Evolutionary conservation across 225 moss, liverwort and hornwort species (phyloP).

Genomic region (Bryum argenteum): DNA sequence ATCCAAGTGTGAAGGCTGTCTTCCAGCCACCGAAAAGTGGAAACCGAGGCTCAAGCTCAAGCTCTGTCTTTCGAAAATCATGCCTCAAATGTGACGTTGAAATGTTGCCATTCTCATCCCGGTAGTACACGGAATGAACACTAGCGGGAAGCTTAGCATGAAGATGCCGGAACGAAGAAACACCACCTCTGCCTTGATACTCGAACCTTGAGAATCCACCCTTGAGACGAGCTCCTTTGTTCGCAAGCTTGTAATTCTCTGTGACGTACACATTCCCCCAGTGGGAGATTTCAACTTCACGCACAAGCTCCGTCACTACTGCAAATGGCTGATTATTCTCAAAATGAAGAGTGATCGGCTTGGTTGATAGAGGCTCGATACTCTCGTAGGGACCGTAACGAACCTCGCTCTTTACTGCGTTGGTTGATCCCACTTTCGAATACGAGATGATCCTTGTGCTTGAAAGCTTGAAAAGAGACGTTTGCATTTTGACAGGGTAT

Average conservation of each 20-base stretch:
- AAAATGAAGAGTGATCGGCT: conserved; percentile 69
- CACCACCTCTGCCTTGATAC: conserved; percentile 78
- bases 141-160: conserved; percentile 72
- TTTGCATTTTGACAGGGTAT: conserved; percentile 70
- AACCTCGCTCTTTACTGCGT: conserved; percentile 60
- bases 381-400: conserved; percentile 85
- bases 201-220: conserved; percentile 91
- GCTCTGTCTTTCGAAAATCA: conserved; percentile 72
- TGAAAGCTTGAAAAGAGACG: conserved; percentile 57
- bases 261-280: conserved; percentile 91
- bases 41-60: conserved; percentile 87
- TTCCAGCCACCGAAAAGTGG: conserved; percentile 97
- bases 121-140: conserved; percentile 90
- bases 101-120: conserved; percentile 97
- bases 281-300: conserved; percentile 90
- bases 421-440: conserved; percentile 67
- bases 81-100: conserved; percentile 86
- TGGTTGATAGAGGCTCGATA: conserved; percentile 42
- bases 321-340: conserved; percentile 89
- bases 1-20: conserved; percentile 83
- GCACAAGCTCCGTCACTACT: conserved; percentile 77
- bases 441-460: conserved; percentile 66
- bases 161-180: conserved; percentile 72
- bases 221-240: conserved; percentile 81
- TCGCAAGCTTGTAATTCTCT: conserved; percentile 76